Base-by-base conservation (phyloP, 2,329 filamentous ascomycete species). In the Pyrenochaeta sp. region DNA sequence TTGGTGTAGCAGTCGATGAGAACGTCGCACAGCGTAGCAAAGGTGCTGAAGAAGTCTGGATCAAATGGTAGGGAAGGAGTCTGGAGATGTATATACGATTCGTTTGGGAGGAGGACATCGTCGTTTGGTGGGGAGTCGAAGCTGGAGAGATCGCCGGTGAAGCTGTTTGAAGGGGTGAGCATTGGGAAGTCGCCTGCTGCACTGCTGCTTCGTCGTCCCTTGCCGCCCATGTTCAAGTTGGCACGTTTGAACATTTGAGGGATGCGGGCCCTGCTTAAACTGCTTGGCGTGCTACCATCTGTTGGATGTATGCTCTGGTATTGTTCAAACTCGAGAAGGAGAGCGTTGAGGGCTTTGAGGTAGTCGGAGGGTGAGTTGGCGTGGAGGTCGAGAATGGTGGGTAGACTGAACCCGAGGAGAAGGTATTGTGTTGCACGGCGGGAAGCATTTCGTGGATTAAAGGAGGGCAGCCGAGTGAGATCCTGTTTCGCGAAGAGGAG, bases 31-130 rank as follows among this genome's bases (percentile, higher is more conserved):
- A 99, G 79, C 9, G 94, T 96, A 10, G 91, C 88, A 74, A 97
- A 97, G 0, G 92, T 96, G 74, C 95, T 91, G 71, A 93, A 94
- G 64, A 96, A 99, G 72, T 99, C 94, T 0, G 94, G 94, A 54
- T 97, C 92, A 65, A 99, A 99, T 0, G 94, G 94, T 34, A 99
- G 75, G 11, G 86, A 87, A 0, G 94, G 94, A n/a, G 93, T 97
- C 14, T 96, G 80, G 2, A 99, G 79, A 68, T 93, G 86, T 0
- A 85, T 84, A 69, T 96, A 99, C 62, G 95, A 90, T 65, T 96
- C 91, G 24, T 91, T 90, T n/a, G 68, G 69, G 6, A 66, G 51
- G 8, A 72, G 66, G 4, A 56, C 27, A 36, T 68, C 66, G 44
- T 65, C 58, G 18, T 59, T 27, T 60, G 70, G 35, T 60, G 68